Evolutionary conservation across 2,329 filamentous ascomycete genomes (phyloP), one percentile per base, ranked within the genome.

Genomic region (Fulvia fulva): DNA sequence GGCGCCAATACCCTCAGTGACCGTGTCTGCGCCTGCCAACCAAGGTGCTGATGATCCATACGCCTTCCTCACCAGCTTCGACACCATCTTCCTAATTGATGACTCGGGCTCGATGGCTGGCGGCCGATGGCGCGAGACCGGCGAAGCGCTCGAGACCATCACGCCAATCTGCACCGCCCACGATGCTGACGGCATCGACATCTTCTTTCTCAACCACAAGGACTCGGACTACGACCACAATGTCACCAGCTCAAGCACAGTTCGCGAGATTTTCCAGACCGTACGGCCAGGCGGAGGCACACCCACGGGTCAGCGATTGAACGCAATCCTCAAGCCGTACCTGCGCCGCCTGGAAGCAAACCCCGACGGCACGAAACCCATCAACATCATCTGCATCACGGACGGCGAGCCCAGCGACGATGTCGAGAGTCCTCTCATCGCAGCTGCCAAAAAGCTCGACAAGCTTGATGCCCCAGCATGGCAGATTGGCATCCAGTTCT

Each of bases 401-500:
- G 93, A 97, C 71, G 94, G 94, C 5, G 84, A 80, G 43, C 86
- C 94, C 1, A 86, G 81, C 1, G 91, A 97, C 71, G 90, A 96
- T 63, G 85, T 88, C 0, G 88, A 92, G 72, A 80, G 79, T 7
- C 80, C 86, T 25, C 85, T 97, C 50, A 77, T 90, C 43, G 73
- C 75, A 3, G 79, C 83, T 0, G 93, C 91, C 0, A 81, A 81
- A 72, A 86, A 84, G 68, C 82, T 97, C 30, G 88, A 94, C 68
- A 74, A 74, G 53, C 72, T 88, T 7, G 81, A 86, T 8, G 91
- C 91, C 0, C 85, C 87, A 3, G 81, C 86, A 0, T 89, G 89
- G 79, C 94, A 97, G 76, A 79, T 97, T 8, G 93, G 93, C 32
- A 85, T 97, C 57, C 93, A 97, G 73, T 97, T 97, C 78, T 96